These are phyloP conservation scores for Eutrema heterophyllum DNA, from an alignment of 345 rosid genomes.

Conservation along the genomic window DNA sequence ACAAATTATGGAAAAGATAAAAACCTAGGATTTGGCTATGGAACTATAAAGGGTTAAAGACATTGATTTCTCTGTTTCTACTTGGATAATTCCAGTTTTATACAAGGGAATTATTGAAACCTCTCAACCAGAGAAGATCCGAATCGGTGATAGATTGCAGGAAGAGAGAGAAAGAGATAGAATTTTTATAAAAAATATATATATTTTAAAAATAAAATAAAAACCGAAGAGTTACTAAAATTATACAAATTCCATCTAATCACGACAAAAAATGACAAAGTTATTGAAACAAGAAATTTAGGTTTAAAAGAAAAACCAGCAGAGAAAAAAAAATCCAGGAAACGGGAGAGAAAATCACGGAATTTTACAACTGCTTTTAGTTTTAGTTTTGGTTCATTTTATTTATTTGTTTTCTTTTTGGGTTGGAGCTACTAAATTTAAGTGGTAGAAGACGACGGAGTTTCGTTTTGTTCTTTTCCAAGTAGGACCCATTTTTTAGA, in stretches of 20 bases:
- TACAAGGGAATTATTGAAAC: conserved; percentile 22
- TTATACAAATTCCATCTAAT: conserved; percentile 25
- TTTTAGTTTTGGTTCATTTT: background rate
- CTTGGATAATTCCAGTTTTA: background rate
- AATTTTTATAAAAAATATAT: background rate
- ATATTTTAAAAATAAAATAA: background rate
- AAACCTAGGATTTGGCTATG: conserved; percentile 19
- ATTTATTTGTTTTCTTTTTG: background rate
- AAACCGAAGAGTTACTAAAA: conserved; percentile 27
- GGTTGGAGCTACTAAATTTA: conserved; percentile 27
- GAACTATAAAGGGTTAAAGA: background rate
- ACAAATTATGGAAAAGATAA: background rate
- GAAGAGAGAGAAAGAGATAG: conserved; percentile 12
- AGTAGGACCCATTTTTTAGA: background rate
- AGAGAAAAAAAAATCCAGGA: background rate
- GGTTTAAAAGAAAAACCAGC: background rate
- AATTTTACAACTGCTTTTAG: conserved; percentile 5
- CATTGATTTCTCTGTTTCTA: conserved; percentile 1
- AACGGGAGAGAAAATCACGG: conserved; percentile 23
- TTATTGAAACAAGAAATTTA: background rate
- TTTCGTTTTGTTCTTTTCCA: conserved; percentile 25
- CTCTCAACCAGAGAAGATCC: conserved; percentile 2
- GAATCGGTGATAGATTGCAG: conserved; percentile 29
- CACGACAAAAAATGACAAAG: conserved; percentile 19
- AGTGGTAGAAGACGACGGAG: conserved; percentile 29